Percentiles rank a stretch among this genome's conserved stretches.
Evolutionary conservation across 225 moss, liverwort and hornwort species (phyloP).

Genomic region (Pseudoscleropodium purum): DNA sequence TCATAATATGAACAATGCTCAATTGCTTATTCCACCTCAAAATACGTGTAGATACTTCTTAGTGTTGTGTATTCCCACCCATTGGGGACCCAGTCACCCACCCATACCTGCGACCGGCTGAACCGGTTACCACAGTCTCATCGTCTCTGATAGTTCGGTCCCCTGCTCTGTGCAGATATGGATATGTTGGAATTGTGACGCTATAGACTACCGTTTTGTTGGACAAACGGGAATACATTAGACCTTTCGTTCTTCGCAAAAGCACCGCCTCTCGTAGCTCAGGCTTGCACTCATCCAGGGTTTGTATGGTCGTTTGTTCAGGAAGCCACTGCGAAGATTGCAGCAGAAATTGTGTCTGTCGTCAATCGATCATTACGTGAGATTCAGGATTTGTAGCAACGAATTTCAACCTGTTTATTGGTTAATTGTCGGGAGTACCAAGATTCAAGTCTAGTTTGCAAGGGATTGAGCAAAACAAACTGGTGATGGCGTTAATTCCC

Average conservation of each 20-base stretch:
- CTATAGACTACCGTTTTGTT: background rate
- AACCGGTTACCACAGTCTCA: background rate
- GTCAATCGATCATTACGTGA: background rate
- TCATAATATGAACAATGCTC: no score
- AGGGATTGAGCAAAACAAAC: background rate
- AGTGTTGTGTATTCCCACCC: background rate
- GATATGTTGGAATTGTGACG: conserved; percentile 1
- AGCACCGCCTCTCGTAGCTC: background rate
- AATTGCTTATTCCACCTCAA: background rate
- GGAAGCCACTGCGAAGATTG: background rate
- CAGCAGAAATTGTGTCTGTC: background rate
- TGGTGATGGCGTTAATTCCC: conserved; percentile 2
- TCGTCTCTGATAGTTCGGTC: background rate
- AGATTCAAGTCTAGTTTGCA: background rate
- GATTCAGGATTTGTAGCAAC: background rate
- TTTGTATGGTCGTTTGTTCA: background rate
- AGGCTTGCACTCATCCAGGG: background rate
- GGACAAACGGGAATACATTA: background rate
- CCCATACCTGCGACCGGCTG: no score
- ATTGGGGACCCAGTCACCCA: no score
- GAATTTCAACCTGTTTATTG: background rate
- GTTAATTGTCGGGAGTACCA: background rate
- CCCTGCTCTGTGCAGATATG: background rate
- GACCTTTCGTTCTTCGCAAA: background rate
- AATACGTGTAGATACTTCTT: background rate